Percentiles rank a stretch among this genome's conserved stretches.
Evolutionary conservation across 495 filamentous ascomycete species (phyloP).

Genomic region (Penicillium simplicissimum): DNA sequence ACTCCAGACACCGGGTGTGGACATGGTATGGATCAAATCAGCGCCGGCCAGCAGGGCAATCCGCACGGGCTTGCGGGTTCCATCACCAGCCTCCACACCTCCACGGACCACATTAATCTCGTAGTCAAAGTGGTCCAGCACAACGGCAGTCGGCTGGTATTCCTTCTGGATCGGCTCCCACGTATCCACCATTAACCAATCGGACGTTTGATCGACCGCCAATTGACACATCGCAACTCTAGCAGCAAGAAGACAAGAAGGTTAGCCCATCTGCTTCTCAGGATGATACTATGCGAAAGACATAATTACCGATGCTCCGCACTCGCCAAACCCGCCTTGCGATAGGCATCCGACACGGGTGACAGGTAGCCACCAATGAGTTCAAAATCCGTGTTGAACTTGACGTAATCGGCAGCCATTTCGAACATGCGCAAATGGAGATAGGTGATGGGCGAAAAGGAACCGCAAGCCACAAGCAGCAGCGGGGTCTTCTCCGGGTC

Average conservation of each 20-base stretch:
- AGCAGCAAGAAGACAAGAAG: neutral
- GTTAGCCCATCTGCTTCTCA: neutral
- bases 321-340: slow-evolving; percentile 81
- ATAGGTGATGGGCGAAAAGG: slow-evolving; percentile 80
- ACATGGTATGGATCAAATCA: slow-evolving; percentile 87
- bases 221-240: slow-evolving; percentile 71
- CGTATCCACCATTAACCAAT: slow-evolving; percentile 86
- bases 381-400: slow-evolving; percentile 81
- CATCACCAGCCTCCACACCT: slow-evolving; percentile 67
- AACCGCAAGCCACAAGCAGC: slow-evolving; percentile 86
- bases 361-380: slow-evolving; percentile 81
- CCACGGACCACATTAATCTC: slow-evolving; percentile 80
- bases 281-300: neutral
- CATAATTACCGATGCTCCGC: slow-evolving; percentile 63
- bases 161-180: slow-evolving; percentile 73
- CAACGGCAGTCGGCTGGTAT: slow-evolving; percentile 85
- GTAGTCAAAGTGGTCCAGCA: slow-evolving; percentile 85
- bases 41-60: slow-evolving; percentile 79
- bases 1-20: slow-evolving; percentile 73
- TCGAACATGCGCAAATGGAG: slow-evolving; percentile 95
- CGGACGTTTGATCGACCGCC: slow-evolving; percentile 71
- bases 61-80: slow-evolving; percentile 59
- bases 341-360: slow-evolving; percentile 83
- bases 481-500: slow-evolving; percentile 73
- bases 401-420: slow-evolving; percentile 79